Conservation (phyloP, 108 stramenopile species). For the Epithemia pelagica region DNA sequence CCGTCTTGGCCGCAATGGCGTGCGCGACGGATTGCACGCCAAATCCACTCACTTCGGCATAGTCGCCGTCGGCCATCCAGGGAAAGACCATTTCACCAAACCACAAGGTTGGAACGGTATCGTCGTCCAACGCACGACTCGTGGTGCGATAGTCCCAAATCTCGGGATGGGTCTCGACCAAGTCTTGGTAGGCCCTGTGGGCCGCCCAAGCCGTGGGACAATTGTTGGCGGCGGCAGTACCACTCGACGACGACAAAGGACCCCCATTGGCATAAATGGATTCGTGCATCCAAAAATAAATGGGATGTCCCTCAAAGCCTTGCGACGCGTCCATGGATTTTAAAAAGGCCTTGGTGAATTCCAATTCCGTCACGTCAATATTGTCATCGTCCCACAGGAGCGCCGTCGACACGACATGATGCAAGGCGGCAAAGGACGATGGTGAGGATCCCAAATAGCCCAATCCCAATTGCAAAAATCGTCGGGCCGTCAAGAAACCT, state of each 20-base stretch:
- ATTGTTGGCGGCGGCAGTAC: background rate
- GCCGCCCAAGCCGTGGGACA: conserved; percentile 80
- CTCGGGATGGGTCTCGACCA: background rate
- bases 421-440: conserved; percentile 71
- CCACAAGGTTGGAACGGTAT: conserved; percentile 45
- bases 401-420: conserved; percentile 70
- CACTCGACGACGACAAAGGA: background rate
- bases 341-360: conserved; percentile 60
- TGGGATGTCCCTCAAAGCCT: conserved; percentile 87
- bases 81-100: conserved; percentile 94
- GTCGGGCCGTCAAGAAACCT: conserved; percentile 75
- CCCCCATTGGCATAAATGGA: conserved; percentile 79
- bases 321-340: conserved; percentile 70
- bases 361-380: conserved; percentile 23
- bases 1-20: conserved; percentile 58
- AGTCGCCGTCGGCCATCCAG: conserved; percentile 86
- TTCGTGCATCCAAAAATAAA: conserved; percentile 91
- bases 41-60: conserved; percentile 52
- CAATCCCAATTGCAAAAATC: conserved; percentile 87
- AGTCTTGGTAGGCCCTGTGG: conserved; percentile 19
- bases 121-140: conserved; percentile 6
- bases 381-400: conserved; percentile 31
- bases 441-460: conserved; percentile 61
- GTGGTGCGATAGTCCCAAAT: conserved; percentile 60
- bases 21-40: conserved; percentile 63